Conservation (phyloP, 352 stramenopile species). For the Blastocystis hominis region DNA sequence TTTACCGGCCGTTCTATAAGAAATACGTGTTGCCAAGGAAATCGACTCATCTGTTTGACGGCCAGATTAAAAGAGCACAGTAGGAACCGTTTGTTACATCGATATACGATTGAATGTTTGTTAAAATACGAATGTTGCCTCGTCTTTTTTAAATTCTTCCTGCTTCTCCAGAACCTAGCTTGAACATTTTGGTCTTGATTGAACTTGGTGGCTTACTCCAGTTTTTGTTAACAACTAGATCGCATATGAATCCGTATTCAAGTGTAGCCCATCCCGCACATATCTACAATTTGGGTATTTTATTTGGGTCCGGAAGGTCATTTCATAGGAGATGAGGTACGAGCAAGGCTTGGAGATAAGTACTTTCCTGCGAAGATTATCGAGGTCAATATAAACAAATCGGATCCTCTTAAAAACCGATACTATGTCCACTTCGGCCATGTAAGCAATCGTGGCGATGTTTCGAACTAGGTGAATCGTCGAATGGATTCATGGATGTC, state of each 20-base stretch:
- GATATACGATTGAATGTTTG: not conserved
- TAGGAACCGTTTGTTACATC: not conserved
- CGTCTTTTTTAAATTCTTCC: too few species aligned
- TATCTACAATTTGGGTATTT: constrained; percentile 37
- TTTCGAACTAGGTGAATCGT: constrained; percentile 68
- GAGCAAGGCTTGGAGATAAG: constrained; percentile 41
- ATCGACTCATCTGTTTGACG: too few species aligned
- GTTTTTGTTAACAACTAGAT: too few species aligned
- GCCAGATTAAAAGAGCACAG: not conserved
- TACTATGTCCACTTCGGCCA: constrained; percentile 30
- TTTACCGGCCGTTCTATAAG: constrained; percentile 29
- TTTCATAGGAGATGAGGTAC: constrained; percentile 45
- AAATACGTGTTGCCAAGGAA: not conserved
- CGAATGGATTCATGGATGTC: constrained; percentile 79
- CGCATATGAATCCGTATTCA: constrained; percentile 10
- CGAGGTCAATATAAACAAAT: constrained; percentile 41
- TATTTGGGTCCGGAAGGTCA: not conserved
- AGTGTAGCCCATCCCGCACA: not conserved
- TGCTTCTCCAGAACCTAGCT: too few species aligned
- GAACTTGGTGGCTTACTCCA: too few species aligned
- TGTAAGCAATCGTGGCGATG: not conserved
- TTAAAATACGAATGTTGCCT: not conserved
- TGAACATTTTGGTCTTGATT: too few species aligned
- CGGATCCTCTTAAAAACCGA: constrained; percentile 52
- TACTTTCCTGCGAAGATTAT: constrained; percentile 57